phyloP scores from a whole-genome alignment of 2,329 filamentous ascomycete species.

The Fusarium sp. region DNA sequence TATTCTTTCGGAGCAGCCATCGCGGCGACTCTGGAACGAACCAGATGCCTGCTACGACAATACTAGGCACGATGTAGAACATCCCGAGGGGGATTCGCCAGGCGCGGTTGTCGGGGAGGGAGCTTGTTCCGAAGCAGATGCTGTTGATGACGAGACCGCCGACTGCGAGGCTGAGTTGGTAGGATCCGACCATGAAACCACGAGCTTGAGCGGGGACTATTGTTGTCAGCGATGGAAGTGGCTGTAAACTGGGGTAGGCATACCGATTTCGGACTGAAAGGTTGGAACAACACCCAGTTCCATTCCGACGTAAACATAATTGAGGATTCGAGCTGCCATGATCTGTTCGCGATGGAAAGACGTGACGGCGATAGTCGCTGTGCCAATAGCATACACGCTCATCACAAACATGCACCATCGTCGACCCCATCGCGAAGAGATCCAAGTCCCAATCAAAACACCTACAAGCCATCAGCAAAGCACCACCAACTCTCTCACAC shows the following conservation, averaged over 20 bases:
- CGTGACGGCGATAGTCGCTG: constrained; percentile 33
- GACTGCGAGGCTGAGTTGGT: constrained; percentile 45
- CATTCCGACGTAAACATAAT: constrained; percentile 39
- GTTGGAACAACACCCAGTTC: constrained; percentile 45
- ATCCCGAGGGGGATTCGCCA: constrained; percentile 37
- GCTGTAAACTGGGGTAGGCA: rapidly evolving
- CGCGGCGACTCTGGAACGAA: constrained; percentile 42
- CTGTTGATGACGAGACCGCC: constrained; percentile 41
- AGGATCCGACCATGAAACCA: constrained; percentile 48
- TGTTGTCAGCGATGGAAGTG: not conserved
- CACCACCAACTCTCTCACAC: rapidly evolving
- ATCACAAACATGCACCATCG: constrained; percentile 48
- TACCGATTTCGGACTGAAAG: constrained; percentile 48
- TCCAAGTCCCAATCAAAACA: constrained; percentile 34
- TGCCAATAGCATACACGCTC: constrained; percentile 46
- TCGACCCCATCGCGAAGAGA: constrained; percentile 39
- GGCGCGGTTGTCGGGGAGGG: constrained; percentile 25
- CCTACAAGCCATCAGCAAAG: constrained; percentile 8
- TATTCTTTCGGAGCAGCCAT: constrained; percentile 36
- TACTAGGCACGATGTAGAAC: constrained; percentile 34
- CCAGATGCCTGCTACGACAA: constrained; percentile 21
- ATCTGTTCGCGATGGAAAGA: constrained; percentile 31
- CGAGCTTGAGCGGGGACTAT: constrained; percentile 43
- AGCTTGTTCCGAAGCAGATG: constrained; percentile 35
- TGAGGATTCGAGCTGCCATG: constrained; percentile 36